A percentile compares a stretch with the other conserved stretches of the same genome.
Evolutionary conservation across 176 grass and related monocot genomes (phyloP).

Genomic region (Tuctoria greenei): DNA sequence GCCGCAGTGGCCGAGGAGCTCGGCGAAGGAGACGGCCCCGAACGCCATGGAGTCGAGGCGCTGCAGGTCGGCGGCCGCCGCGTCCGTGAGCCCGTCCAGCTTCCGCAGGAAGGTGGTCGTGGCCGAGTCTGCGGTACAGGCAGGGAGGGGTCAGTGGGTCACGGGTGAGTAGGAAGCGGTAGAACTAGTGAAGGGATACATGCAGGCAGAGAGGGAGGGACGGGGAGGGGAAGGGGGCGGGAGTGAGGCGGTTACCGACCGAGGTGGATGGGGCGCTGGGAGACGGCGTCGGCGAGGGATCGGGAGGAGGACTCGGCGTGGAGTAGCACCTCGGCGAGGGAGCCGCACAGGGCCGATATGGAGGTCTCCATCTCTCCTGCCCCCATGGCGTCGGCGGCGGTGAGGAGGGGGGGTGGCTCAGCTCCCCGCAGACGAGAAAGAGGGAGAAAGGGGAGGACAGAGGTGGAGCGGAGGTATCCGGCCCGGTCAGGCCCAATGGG

Average conservation of each 20-base stretch:
- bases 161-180: no score
- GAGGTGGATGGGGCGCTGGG: slow-evolving; percentile 63
- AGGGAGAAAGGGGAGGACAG: no score
- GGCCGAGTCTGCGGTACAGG: slow-evolving; percentile 55
- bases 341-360: slow-evolving; percentile 53
- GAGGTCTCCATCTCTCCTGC: slow-evolving; percentile 51
- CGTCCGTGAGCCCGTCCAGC: slow-evolving; percentile 48
- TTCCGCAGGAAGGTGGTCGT: slow-evolving; percentile 64
- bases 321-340: slow-evolving; percentile 55
- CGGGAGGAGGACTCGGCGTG: slow-evolving; percentile 58
- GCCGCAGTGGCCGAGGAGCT: slow-evolving; percentile 88
- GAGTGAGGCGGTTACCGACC: slow-evolving; percentile 47
- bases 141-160: not conserved
- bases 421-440: no score
- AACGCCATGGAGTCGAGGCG: slow-evolving; percentile 73
- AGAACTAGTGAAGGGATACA: not conserved
- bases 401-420: not conserved
- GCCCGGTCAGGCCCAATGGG: no score
- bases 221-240: not conserved
- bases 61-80: slow-evolving; percentile 49
- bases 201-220: no score
- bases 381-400: not conserved
- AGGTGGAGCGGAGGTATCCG: no score
- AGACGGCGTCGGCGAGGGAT: slow-evolving; percentile 67
- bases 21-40: slow-evolving; percentile 77